Percentiles rank a stretch among this genome's conserved stretches.
phyloP scores from a whole-genome alignment of 768 basidiomycete species.

The Auriscalpium vulgare region DNA sequence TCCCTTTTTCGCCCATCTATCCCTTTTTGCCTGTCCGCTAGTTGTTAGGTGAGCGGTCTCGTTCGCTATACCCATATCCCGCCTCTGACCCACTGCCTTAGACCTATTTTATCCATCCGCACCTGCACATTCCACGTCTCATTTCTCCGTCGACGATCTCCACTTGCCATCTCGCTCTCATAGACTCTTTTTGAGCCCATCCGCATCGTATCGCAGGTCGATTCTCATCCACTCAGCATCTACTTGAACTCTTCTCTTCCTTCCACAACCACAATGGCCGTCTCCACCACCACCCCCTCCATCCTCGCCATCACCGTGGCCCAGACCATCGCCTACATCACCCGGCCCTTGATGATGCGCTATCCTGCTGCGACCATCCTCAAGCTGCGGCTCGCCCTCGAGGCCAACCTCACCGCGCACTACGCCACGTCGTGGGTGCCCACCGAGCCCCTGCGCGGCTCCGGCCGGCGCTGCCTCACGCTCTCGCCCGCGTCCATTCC shows the following conservation, averaged over 20 bases:
- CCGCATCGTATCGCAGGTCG: conserved; percentile 55
- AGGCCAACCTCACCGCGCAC: conserved; percentile 64
- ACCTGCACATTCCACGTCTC: conserved; percentile 21
- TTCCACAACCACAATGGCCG: conserved; percentile 14
- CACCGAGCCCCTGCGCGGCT: conserved; percentile 56
- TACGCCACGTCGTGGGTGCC: conserved; percentile 62
- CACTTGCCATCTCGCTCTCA: conserved; percentile 16
- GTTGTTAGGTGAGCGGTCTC: neutral
- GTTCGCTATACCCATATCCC: neutral
- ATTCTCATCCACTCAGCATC: conserved; percentile 27
- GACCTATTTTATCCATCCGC: conserved; percentile 2
- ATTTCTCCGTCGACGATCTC: conserved; percentile 11
- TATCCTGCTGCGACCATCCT: conserved; percentile 56
- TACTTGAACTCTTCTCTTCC: conserved; percentile 3
- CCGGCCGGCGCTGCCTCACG: conserved; percentile 66
- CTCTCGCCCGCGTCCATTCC: conserved; percentile 64
- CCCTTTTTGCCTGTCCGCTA: neutral
- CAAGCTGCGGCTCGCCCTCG: conserved; percentile 64
- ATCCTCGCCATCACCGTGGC: conserved; percentile 59
- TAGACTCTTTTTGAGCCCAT: conserved; percentile 28
- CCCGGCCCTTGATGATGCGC: conserved; percentile 47
- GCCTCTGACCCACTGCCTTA: neutral
- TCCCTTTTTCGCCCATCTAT: neutral
- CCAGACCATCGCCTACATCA: conserved; percentile 69
- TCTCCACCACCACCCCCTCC: conserved; percentile 32